Base-by-base conservation (phyloP, 2,329 filamentous ascomycete species). In the Amesomyces nigricolor region DNA sequence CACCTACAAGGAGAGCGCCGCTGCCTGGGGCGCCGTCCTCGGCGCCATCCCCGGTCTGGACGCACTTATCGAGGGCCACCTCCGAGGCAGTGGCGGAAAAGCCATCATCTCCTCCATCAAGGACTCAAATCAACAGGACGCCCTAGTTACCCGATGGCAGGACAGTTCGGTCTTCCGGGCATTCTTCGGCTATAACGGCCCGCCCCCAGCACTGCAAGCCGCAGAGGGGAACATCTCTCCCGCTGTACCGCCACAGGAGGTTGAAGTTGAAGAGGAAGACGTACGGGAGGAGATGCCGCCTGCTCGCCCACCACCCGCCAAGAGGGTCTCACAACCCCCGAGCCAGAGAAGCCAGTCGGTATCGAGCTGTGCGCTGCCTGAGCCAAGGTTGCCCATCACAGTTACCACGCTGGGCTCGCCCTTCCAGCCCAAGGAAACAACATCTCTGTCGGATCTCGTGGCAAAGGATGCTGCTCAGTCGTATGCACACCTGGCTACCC, bases 1-100 rank as follows among this genome's bases (percentile, higher is more conserved):
- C 64, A 70, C 68, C 3, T 69, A 71, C 65, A 67, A 69, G 29
- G 70, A 72, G 61, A 71, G 69, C 43, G 70, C 70, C 29, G 70
- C 70, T 4, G 70, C 70, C 9, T 72, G 70, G 70, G 70, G 70
- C 3, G 70, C 67, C 9, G 69, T 69, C 1, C 61, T 71, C 13
- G 67, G 62, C 40, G 63, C 70, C 57, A 71, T 72, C 17, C 70
- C 70, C 5, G 67, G 68, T 30, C 63, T 71, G 13, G 69, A 67
- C 14, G 65, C 68, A 37, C 64, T 71, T 5, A 67, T 72, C 39
- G 69, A 71, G 55, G 68, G 67, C 55, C 68, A 71, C 47, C 60
- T 72, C 7, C 66, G 66, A 32, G 63, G 64, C 17, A 61, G 52
- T 39, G 63, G 66, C 46, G 69, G 69, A 30, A 63, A 62, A 19